phyloP scores from a whole-genome alignment of 495 filamentous ascomycete species.

The Trichoderma asperelloides region DNA sequence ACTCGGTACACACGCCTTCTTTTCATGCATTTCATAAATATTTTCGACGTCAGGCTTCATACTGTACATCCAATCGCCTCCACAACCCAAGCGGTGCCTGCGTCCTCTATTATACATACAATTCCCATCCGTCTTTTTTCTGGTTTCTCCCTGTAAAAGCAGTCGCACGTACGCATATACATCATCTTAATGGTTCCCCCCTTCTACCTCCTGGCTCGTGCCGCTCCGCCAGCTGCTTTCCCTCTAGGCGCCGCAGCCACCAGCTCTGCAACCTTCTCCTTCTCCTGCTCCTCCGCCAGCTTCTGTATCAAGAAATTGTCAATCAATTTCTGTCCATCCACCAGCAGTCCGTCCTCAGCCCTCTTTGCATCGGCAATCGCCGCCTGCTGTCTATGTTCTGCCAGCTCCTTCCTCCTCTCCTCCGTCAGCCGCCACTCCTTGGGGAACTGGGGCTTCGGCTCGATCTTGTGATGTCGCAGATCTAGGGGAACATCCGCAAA shows the following conservation, averaged over 20 bases:
- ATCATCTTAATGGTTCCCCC: neutral
- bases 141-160: neutral
- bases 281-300: constrained; percentile 8
- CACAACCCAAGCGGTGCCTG: neutral
- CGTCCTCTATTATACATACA: neutral
- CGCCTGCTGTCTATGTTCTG: constrained; percentile 44
- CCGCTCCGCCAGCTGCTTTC: neutral
- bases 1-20: neutral
- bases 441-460: constrained; percentile 64
- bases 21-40: neutral
- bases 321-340: constrained; percentile 49
- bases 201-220: neutral
- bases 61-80: constrained; percentile 1
- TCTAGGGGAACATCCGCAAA: constrained; percentile 89
- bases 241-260: neutral
- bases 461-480: constrained; percentile 73
- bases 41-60: constrained; percentile 2
- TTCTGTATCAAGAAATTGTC: constrained; percentile 26
- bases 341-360: constrained; percentile 34
- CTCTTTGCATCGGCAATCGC: constrained; percentile 37
- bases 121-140: neutral
- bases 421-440: constrained; percentile 70
- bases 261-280: constrained; percentile 8
- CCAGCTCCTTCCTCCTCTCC: constrained; percentile 55
- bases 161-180: neutral